phyloP scores from a whole-genome alignment of 2,329 filamentous ascomycete species.

The Xenosphaeropsis pyriputrescens region DNA sequence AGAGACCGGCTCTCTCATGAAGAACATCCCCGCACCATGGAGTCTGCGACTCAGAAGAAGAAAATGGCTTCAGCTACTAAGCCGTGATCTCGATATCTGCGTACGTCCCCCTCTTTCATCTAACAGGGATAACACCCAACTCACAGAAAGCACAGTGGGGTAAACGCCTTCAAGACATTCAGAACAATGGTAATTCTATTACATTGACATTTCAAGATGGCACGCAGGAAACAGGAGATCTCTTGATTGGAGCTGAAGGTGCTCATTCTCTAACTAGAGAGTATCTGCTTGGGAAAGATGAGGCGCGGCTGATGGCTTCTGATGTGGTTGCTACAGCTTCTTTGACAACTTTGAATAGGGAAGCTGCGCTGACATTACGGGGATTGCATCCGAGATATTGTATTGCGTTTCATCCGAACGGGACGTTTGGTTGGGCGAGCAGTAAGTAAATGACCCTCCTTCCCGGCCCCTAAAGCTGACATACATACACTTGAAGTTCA shows the following conservation, averaged over 20 bases:
- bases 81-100: no score
- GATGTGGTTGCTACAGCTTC: conserved; percentile 21
- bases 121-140: no score
- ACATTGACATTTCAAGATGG: conserved; percentile 20
- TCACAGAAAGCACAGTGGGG: no score
- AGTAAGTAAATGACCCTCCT: no score
- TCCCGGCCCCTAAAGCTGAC: no score
- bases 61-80: no score
- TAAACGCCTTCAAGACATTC: no score
- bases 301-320: conserved; percentile 19
- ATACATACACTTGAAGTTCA: no score
- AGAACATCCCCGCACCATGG: conserved; percentile 4
- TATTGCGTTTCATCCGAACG: conserved; percentile 30
- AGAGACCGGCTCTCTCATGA: conserved; percentile 4
- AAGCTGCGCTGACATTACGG: conserved; percentile 37
- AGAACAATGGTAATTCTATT: no score
- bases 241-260: conserved; percentile 85
- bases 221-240: conserved; percentile 28
- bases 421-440: no score
- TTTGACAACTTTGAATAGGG: conserved; percentile 24
- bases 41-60: conserved; percentile 5
- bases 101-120: no score
- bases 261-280: conserved; percentile 81
- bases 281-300: conserved; percentile 51
- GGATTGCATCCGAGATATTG: conserved; percentile 30